Evolutionary conservation across 2,329 filamentous ascomycete genomes (phyloP).

Genomic region (Clarireedia paspali): DNA sequence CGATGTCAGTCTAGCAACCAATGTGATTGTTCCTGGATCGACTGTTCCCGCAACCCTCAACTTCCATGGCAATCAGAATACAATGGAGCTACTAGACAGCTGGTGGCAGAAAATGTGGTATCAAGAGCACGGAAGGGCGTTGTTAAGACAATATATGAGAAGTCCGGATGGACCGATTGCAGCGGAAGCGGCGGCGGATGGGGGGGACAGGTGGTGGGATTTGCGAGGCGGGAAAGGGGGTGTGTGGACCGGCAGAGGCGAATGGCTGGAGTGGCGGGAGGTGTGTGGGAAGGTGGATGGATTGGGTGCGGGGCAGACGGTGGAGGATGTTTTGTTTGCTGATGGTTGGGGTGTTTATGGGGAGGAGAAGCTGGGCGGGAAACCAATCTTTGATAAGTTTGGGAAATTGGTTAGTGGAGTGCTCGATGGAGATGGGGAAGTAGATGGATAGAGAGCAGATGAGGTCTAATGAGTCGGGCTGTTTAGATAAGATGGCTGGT

Average conservation of each 20-base stretch:
- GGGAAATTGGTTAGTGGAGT: background rate
- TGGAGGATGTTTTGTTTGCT: background rate
- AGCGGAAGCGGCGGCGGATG: background rate
- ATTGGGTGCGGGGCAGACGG: background rate
- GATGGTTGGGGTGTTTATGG: background rate
- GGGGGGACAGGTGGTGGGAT: background rate
- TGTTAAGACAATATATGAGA: background rate
- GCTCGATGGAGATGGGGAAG: background rate
- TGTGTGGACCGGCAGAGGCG: background rate
- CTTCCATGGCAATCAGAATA: background rate
- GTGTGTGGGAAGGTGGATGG: background rate
- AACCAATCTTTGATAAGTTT: background rate
- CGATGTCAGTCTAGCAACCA: background rate
- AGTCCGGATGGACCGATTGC: background rate
- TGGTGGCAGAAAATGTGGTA: background rate
- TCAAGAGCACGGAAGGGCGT: background rate
- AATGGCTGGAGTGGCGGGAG: background rate
- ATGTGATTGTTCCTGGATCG: background rate
- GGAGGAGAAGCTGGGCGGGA: background rate
- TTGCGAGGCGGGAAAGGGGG: background rate
- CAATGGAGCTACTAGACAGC: background rate
- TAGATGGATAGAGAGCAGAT: background rate
- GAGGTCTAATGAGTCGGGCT: background rate
- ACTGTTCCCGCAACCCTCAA: background rate
- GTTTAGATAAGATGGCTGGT: background rate